Conservation (phyloP, 2,329 filamentous ascomycete species). For the Fusarium sp. region DNA sequence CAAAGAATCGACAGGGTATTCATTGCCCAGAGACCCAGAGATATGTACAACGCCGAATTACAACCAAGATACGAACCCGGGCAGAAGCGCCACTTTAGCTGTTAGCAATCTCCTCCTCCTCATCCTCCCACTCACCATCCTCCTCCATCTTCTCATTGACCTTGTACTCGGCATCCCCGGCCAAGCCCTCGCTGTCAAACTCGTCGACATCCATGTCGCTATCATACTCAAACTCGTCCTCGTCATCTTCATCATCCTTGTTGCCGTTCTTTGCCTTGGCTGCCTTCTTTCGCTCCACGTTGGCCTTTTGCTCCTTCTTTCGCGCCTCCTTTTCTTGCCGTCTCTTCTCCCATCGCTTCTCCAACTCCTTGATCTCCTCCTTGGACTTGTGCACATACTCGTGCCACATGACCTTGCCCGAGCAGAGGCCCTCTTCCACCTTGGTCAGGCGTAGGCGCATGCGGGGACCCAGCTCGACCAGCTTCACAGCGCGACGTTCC, state of each 20-base stretch:
- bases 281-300: conserved; percentile 84
- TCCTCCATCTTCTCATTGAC: conserved; percentile 61
- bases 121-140: conserved; percentile 64
- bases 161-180: conserved; percentile 60
- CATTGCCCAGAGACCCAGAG: conserved; percentile 38
- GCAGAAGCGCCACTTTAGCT: conserved; percentile 19
- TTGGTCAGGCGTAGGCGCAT: conserved; percentile 92
- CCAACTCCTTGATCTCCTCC: conserved; percentile 80
- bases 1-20: conserved; percentile 35
- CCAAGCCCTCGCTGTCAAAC: conserved; percentile 63
- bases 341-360: conserved; percentile 83
- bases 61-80: conserved; percentile 25
- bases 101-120: conserved; percentile 54
- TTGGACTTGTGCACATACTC: conserved; percentile 89
- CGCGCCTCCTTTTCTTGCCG: conserved; percentile 84
- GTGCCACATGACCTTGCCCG: conserved; percentile 96
- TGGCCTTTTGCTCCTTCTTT: conserved; percentile 85
- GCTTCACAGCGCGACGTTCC: conserved; percentile 88
- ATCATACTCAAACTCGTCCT: conserved; percentile 57
- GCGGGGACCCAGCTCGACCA: conserved; percentile 91
- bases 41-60: conserved; percentile 40
- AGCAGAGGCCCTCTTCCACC: conserved; percentile 92
- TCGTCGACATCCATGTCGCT: conserved; percentile 59
- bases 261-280: conserved; percentile 55
- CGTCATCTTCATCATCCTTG: conserved; percentile 49